These are phyloP conservation scores for Corinectria fuckeliana DNA, from an alignment of 2,329 filamentous ascomycete species.

Conservation along the genomic window DNA sequence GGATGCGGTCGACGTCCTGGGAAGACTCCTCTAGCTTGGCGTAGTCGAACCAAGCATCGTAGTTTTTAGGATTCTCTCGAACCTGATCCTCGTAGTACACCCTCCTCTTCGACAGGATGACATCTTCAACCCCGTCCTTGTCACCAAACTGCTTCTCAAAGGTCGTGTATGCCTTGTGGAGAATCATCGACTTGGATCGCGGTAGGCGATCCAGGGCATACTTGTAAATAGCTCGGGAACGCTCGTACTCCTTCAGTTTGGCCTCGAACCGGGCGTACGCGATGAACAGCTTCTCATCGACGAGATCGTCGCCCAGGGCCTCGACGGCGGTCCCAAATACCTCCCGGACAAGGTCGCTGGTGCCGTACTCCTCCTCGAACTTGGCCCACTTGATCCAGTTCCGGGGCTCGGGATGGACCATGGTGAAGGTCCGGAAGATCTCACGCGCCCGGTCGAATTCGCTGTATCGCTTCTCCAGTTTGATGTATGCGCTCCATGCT, in stretches of 20 bases:
- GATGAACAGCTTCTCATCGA: constrained; percentile 95
- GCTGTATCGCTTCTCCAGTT: constrained; percentile 92
- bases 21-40: constrained; percentile 87
- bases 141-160: constrained; percentile 99
- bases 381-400: constrained; percentile 99
- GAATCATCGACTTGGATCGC: constrained; percentile 79
- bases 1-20: constrained; percentile 80
- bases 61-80: constrained; percentile 93
- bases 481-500: constrained; percentile 96
- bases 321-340: constrained; percentile 91
- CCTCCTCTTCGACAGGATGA: constrained; percentile 91
- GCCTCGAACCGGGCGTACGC: constrained; percentile 95
- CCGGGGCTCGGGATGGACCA: constrained; percentile 90
- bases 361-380: constrained; percentile 95
- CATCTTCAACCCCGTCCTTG: constrained; percentile 90
- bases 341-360: constrained; percentile 87
- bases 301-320: constrained; percentile 89
- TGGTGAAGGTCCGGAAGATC: constrained; percentile 88
- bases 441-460: constrained; percentile 90
- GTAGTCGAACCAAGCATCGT: constrained; percentile 97
- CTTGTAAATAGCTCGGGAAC: constrained; percentile 93
- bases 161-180: constrained; percentile 94
- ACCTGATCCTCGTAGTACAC: constrained; percentile 94
- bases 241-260: constrained; percentile 93
- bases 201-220: constrained; percentile 93